Evolutionary conservation across 2,329 filamentous ascomycete species (phyloP).

Genomic region (Mycocentrospora acerina): DNA sequence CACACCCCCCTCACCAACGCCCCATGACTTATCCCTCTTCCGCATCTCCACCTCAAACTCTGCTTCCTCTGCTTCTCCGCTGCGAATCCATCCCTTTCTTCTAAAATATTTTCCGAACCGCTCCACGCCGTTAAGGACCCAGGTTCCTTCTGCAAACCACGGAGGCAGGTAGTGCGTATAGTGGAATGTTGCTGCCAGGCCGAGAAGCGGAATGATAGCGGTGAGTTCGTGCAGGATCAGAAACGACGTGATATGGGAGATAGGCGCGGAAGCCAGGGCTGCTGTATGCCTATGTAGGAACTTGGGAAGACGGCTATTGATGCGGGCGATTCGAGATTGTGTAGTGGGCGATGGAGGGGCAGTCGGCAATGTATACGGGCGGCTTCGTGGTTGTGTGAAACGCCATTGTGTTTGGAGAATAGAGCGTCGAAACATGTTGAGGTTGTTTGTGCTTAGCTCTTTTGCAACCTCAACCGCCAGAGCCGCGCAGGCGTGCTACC

Average conservation of each 20-base stretch:
- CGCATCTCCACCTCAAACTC: conserved; percentile 36
- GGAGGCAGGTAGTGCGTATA: conserved; percentile 73
- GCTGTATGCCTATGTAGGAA: conserved; percentile 69
- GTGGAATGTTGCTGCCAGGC: conserved; percentile 76
- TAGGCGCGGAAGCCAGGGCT: conserved; percentile 72
- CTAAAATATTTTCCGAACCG: conserved; percentile 77
- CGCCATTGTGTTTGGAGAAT: conserved; percentile 4
- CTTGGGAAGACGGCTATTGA: conserved; percentile 53
- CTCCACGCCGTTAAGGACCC: conserved; percentile 64
- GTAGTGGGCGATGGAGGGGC: conserved; percentile 18
- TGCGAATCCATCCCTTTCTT: conserved; percentile 77
- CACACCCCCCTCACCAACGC: conserved; percentile 49
- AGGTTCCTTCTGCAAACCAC: conserved; percentile 54
- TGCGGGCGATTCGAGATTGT: conserved; percentile 36
- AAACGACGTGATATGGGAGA: conserved; percentile 83
- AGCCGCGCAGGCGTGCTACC: too few relatives aligned
- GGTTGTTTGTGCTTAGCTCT: background rate
- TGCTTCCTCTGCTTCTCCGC: conserved; percentile 51
- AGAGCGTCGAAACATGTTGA: conserved; percentile 13
- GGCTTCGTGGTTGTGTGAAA: conserved; percentile 7
- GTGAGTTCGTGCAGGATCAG: conserved; percentile 90
- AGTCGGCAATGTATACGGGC: conserved; percentile 20
- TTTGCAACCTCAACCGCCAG: too few relatives aligned
- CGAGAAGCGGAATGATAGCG: conserved; percentile 76
- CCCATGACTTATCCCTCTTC: conserved; percentile 41